phyloP scores from a whole-genome alignment of 352 stramenopile genomes.

The Phytophthora citricola region DNA sequence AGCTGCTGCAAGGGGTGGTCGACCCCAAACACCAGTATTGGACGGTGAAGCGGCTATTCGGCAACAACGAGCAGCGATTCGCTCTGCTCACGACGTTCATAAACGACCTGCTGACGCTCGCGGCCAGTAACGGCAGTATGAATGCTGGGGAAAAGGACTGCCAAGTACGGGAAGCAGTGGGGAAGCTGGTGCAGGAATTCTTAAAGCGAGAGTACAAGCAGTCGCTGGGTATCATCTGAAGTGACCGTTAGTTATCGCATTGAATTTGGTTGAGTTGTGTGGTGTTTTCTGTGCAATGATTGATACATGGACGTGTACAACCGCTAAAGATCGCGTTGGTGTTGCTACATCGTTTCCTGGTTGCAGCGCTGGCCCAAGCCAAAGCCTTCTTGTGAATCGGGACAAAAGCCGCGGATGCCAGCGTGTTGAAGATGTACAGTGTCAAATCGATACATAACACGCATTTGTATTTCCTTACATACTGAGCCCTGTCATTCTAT shows the following conservation, averaged over 20 bases:
- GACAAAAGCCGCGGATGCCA: no score
- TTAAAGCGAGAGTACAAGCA: slow-evolving; percentile 30
- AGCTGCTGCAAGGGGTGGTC: slow-evolving; percentile 14
- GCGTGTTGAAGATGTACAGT: neutral
- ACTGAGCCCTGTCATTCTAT: slow-evolving; percentile 10
- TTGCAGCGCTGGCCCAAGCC: no score
- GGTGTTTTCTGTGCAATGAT: no score
- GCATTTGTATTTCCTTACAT: slow-evolving; percentile 10
- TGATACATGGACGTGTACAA: no score
- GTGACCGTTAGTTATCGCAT: neutral
- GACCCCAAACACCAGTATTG: slow-evolving; percentile 27
- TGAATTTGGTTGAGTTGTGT: no score
- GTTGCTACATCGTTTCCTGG: neutral
- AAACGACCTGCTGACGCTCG: slow-evolving; percentile 37
- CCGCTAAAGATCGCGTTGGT: no score
- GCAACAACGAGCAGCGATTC: slow-evolving; percentile 32
- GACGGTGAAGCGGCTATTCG: slow-evolving; percentile 35
- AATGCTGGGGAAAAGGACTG: slow-evolving; percentile 17
- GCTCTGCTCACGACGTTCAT: slow-evolving; percentile 35
- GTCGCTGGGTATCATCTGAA: slow-evolving; percentile 46
- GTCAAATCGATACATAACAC: neutral
- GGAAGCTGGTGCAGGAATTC: slow-evolving; percentile 34
- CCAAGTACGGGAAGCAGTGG: slow-evolving; percentile 18
- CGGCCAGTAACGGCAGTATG: slow-evolving; percentile 10
- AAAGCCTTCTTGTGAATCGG: no score